Evolutionary conservation across 1,139 yeast species (phyloP).

Genomic region (Scheffersomyces quercinus): DNA sequence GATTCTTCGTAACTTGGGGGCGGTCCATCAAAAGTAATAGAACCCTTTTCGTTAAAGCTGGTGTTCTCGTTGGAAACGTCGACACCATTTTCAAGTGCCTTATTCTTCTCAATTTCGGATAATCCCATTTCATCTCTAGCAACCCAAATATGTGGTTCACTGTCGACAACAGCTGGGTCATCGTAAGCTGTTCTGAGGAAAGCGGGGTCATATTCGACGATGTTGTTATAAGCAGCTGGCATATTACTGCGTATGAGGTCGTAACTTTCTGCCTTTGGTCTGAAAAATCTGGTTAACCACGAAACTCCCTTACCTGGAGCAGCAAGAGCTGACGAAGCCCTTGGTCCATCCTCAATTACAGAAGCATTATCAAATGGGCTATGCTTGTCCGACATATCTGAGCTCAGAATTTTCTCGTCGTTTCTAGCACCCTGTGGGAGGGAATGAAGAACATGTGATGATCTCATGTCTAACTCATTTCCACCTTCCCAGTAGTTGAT

Average conservation of each 20-base stretch:
- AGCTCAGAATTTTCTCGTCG: constrained; percentile 13
- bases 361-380: constrained; percentile 13
- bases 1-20: constrained; percentile 61
- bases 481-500: constrained; percentile 51
- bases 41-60: constrained; percentile 55
- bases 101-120: constrained; percentile 57
- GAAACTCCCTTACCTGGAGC: constrained; percentile 18
- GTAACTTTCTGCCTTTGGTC: constrained; percentile 41
- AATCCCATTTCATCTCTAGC: constrained; percentile 71
- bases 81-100: constrained; percentile 56
- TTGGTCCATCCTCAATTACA: constrained; percentile 8
- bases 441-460: constrained; percentile 9
- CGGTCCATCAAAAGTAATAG: constrained; percentile 53
- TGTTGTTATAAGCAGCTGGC: constrained; percentile 44
- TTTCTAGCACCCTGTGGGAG: constrained; percentile 1
- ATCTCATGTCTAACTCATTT: constrained; percentile 35
- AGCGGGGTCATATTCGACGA: constrained; percentile 44
- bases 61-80: constrained; percentile 62
- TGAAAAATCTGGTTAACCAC: constrained; percentile 40
- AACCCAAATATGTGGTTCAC: constrained; percentile 69
- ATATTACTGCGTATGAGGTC: constrained; percentile 37
- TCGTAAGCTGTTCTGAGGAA: constrained; percentile 58
- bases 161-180: constrained; percentile 62
- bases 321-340: constrained; percentile 11
- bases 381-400: constrained; percentile 21